Evolutionary conservation across 2,329 filamentous ascomycete species (phyloP).

Genomic region (Apiospora arundinis): DNA sequence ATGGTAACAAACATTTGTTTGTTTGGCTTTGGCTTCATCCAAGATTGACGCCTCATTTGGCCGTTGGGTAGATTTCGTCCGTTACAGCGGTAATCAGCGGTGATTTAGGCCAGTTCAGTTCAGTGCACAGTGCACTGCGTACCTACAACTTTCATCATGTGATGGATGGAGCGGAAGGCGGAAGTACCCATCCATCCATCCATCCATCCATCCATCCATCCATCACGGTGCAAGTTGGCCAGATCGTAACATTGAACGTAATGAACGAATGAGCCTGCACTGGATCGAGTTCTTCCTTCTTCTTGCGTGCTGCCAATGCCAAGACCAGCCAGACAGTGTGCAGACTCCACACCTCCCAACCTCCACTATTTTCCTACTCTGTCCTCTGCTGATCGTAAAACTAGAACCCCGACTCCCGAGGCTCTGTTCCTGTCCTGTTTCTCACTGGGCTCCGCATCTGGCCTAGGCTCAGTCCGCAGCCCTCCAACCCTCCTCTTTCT

Average conservation of each 20-base stretch:
- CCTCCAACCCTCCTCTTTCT: background rate
- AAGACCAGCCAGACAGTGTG: background rate
- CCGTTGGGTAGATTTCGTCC: background rate
- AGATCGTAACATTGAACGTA: no score
- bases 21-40: background rate
- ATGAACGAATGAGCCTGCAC: no score
- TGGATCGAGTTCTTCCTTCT: background rate
- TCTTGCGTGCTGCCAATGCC: background rate
- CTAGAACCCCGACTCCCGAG: conserved; percentile 4
- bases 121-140: no score
- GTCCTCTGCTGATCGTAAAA: conserved; percentile 3
- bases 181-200: no score
- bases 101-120: background rate
- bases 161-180: no score
- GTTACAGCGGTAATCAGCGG: background rate
- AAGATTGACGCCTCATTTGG: no score
- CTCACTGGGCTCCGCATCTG: conserved; percentile 19
- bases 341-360: background rate
- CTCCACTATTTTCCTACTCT: background rate
- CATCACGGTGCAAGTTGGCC: background rate
- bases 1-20: background rate
- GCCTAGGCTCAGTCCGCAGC: background rate
- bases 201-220: no score
- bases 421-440: conserved; percentile 7
- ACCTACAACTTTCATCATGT: no score